Percentiles rank a stretch among this genome's conserved stretches.
These are phyloP conservation scores for Coniella lustricola DNA, from an alignment of 2,329 filamentous ascomycete species.

Conservation along the genomic window DNA sequence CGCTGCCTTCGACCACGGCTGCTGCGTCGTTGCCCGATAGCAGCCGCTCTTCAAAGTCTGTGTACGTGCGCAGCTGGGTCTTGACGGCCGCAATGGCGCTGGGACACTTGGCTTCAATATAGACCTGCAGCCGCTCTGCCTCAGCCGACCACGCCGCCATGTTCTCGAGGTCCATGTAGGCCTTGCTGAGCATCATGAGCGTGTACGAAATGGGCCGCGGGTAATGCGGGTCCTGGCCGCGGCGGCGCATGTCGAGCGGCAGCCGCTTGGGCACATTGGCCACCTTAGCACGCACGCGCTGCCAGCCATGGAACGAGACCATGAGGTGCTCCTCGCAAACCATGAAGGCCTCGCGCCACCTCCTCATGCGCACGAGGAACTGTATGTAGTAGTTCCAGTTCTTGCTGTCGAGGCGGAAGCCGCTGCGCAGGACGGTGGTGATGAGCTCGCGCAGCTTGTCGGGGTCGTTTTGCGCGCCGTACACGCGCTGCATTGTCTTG, in stretches of 20 bases:
- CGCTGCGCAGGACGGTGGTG: constrained; percentile 49
- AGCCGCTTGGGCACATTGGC: constrained; percentile 23
- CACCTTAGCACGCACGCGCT: constrained; percentile 21
- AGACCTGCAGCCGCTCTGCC: constrained; percentile 32
- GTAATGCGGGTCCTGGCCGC: constrained; percentile 29
- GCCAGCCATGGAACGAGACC: constrained; percentile 71
- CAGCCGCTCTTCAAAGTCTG: constrained; percentile 20
- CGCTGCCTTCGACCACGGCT: no score
- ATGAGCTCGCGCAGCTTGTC: constrained; percentile 44
- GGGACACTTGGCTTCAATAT: constrained; percentile 34
- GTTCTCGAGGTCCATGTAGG: constrained; percentile 43
- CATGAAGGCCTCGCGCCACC: constrained; percentile 60
- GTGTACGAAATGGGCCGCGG: constrained; percentile 37
- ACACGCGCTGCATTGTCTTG: constrained; percentile 41
- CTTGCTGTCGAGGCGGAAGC: constrained; percentile 66
- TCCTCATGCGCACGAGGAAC: constrained; percentile 52
- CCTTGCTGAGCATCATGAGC: constrained; percentile 40
- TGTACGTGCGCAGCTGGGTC: constrained; percentile 18
- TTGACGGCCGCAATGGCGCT: constrained; percentile 34
- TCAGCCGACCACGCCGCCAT: constrained; percentile 41
- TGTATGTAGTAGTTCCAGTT: constrained; percentile 79
- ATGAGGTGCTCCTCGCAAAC: constrained; percentile 74
- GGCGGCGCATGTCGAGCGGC: constrained; percentile 32
- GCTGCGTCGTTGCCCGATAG: constrained; percentile 14
- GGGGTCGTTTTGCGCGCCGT: constrained; percentile 33